Evolutionary conservation across 1,284 basidiomycete species (phyloP), one percentile per base, ranked within the genome.

Genomic region (Cutaneotrichosporon sp.): DNA sequence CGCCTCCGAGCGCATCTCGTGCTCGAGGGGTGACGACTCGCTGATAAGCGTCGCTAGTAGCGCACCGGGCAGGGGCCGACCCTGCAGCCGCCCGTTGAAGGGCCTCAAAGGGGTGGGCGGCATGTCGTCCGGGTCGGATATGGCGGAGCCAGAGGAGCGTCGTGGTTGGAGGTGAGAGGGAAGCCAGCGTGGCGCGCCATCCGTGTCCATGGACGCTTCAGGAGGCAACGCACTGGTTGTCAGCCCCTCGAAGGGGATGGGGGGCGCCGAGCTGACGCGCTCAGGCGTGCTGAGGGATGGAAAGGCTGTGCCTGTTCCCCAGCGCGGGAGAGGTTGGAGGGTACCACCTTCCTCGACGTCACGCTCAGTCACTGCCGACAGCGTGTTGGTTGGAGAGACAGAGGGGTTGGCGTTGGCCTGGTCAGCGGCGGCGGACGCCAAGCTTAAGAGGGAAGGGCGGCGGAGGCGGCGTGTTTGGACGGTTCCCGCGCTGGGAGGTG

Each of bases 1-100:
- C 6, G 77, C 77, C 67, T 79, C 77, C 1, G 74, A 76, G n/a
- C 71, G 70, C 64, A 79, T 77, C 52, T 79, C 77, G 56, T 79
- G 77, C 63, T 77, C 73, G 8, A 73, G 63, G 9, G 77, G 77
- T 16, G 71, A 60, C 11, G 69, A 62, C 61, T 79, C 77, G 13
- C 74, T 76, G 18, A 77, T 73, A 18, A 79, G 66, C 3, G 77
- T 79, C n/a, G 75, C 73, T 8, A 79, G 63, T 3, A 79, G 66
- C 0, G 72, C 60, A 10, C 72, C 74, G 8, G 72, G 75, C 0
- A 79, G 63, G 0, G 77, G 77, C 20, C 71, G 67, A 22, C 74
- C 72, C 4, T 64, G 64, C 51, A 74, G 70, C 16, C 46, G 33
- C 2, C 46, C 22, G 51, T 53, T 53, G 51, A 53, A 53, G 13